These are phyloP conservation scores for Fusarium camptoceras DNA, from an alignment of 2,329 filamentous ascomycete species.

Conservation along the genomic window DNA sequence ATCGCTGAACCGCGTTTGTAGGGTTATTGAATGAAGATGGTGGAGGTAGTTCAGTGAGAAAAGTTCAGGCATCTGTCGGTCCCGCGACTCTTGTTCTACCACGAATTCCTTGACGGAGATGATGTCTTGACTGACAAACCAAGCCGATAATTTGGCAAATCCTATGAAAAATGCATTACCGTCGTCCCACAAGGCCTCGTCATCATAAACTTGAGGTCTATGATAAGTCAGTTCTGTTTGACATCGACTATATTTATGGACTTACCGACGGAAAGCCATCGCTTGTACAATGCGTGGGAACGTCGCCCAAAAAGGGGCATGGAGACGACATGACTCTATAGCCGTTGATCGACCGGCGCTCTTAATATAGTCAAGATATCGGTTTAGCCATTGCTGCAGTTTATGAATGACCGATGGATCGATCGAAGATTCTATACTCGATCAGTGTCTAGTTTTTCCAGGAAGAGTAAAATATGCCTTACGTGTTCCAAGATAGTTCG, in stretches of 20 bases:
- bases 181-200: slow-evolving; percentile 48
- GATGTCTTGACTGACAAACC: slow-evolving; percentile 64
- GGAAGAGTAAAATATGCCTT: slow-evolving; percentile 17
- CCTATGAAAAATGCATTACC: slow-evolving; percentile 52
- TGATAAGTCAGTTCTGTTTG: slow-evolving; percentile 9
- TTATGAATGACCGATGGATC: slow-evolving; percentile 59
- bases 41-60: slow-evolving; percentile 56
- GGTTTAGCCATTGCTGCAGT: slow-evolving; percentile 63
- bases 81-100: slow-evolving; percentile 13
- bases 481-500: slow-evolving; percentile 53
- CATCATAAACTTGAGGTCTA: slow-evolving; percentile 45
- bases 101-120: slow-evolving; percentile 35
- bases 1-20: slow-evolving; percentile 29
- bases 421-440: slow-evolving; percentile 53
- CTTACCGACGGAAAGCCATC: slow-evolving; percentile 56
- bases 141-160: slow-evolving; percentile 63
- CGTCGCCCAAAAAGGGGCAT: slow-evolving; percentile 63
- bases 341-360: slow-evolving; percentile 51
- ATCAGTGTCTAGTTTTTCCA: slow-evolving; percentile 32
- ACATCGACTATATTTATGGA: neutral
- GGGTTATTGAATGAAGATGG: slow-evolving; percentile 53
- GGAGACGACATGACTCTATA: slow-evolving; percentile 57
- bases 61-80: slow-evolving; percentile 41
- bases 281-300: slow-evolving; percentile 63
- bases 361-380: slow-evolving; percentile 58